Conservation (phyloP, 2,329 filamentous ascomycete genomes). For the Verticillium isaacii region DNA sequence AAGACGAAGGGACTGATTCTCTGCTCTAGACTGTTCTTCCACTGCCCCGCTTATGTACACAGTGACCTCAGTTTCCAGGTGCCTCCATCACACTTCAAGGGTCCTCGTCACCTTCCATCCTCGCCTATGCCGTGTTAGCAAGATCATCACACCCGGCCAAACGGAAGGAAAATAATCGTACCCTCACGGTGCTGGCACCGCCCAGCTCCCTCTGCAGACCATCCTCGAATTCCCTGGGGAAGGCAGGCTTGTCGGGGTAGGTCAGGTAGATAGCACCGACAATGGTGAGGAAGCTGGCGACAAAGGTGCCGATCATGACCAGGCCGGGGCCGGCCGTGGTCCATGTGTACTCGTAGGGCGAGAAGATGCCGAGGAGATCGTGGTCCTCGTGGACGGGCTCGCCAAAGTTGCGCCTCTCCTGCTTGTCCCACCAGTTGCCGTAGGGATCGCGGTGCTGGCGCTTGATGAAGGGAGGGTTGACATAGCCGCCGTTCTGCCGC, state of each 20-base stretch:
- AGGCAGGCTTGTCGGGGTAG: slow-evolving; percentile 69
- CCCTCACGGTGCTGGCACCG: slow-evolving; percentile 60
- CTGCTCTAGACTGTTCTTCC: neutral
- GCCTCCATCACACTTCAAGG: neutral
- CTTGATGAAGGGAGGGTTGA: slow-evolving; percentile 76
- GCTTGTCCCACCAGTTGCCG: slow-evolving; percentile 93
- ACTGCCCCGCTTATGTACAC: slow-evolving; percentile 2
- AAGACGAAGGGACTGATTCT: neutral
- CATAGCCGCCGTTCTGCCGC: slow-evolving; percentile 77
- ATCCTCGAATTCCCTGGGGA: slow-evolving; percentile 65
- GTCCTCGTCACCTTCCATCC: slow-evolving; percentile 2
- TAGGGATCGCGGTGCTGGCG: slow-evolving; percentile 90
- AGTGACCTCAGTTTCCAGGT: neutral
- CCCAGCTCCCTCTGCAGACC: slow-evolving; percentile 73
- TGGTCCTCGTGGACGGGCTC: slow-evolving; percentile 97
- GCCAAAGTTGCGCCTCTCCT: slow-evolving; percentile 94
- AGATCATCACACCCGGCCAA: neutral
- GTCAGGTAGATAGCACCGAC: slow-evolving; percentile 62
- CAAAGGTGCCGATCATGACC: slow-evolving; percentile 63
- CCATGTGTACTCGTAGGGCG: slow-evolving; percentile 85
- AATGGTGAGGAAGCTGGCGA: slow-evolving; percentile 58
- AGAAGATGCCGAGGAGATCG: slow-evolving; percentile 86
- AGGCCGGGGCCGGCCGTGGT: slow-evolving; percentile 64
- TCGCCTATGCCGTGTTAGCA: neutral
- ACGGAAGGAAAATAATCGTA: slow-evolving; percentile 36